A percentile compares a stretch with the other conserved stretches of the same genome.
These are phyloP conservation scores for Acer yangbiense DNA, from an alignment of 345 rosid species.

Conservation along the genomic window DNA sequence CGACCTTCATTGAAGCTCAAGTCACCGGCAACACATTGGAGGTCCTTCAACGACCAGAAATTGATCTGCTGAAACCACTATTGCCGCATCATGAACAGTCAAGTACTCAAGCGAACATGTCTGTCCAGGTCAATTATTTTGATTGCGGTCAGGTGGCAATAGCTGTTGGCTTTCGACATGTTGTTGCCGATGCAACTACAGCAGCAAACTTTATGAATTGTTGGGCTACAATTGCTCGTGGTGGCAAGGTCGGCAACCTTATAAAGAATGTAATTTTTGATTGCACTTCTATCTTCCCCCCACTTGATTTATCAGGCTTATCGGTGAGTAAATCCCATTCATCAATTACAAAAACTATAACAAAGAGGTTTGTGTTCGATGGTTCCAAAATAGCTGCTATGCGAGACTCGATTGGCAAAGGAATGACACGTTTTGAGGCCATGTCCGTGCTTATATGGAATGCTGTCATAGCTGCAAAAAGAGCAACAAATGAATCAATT, in stretches of 20 bases:
- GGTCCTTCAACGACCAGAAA: slow-evolving; percentile 3
- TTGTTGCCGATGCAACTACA: slow-evolving; percentile 29
- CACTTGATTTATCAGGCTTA: neutral
- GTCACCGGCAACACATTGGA: slow-evolving; percentile 4
- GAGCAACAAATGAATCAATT: no score
- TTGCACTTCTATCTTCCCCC: slow-evolving; percentile 26
- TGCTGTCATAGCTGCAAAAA: neutral
- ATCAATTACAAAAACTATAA: neutral
- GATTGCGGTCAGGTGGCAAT: slow-evolving; percentile 34
- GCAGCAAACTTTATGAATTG: slow-evolving; percentile 10
- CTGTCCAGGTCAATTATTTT: slow-evolving; percentile 29
- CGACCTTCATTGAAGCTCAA: slow-evolving; percentile 16
- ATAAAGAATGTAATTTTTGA: slow-evolving; percentile 7
- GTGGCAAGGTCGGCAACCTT: neutral
- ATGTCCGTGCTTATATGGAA: slow-evolving; percentile 33
- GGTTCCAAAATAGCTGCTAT: slow-evolving; percentile 13
- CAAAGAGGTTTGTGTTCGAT: slow-evolving; percentile 25
- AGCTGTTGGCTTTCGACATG: slow-evolving; percentile 20
- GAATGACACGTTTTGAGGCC: slow-evolving; percentile 10
- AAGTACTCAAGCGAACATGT: neutral
- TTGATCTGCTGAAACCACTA: slow-evolving; percentile 1
- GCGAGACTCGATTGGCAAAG: slow-evolving; percentile 10
- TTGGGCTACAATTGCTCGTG: slow-evolving; percentile 25
- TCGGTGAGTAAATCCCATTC: no score
- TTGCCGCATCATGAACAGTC: neutral